Evolutionary conservation across 2,329 filamentous ascomycete species (phyloP), one percentile per base, ranked within the genome.

Genomic region (Lecanosticta acicola): DNA sequence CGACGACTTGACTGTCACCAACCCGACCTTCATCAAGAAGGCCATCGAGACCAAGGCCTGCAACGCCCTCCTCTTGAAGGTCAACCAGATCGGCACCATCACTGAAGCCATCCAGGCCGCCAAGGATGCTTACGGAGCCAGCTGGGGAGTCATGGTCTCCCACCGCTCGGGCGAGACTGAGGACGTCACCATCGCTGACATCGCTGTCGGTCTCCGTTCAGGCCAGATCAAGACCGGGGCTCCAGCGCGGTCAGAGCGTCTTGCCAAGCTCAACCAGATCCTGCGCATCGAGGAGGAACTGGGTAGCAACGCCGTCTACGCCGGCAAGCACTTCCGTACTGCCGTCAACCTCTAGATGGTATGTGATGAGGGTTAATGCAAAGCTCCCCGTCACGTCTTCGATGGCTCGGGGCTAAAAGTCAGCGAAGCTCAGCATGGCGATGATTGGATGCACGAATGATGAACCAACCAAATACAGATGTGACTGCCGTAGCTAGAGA

Each of bases 181-280:
- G 77, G 93, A 98, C 77, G 93, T 98, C 64, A 98, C 93, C 73
- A 98, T 98, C 70, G 85, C 93, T 61, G 93, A 98, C 70, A 93
- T 98, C 61, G 89, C 90, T 57, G 93, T 98, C 62, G 93, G 93
- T 77, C 87, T 98, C 68, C 87, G 93, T 64, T 77, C 90, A 64
- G 93, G 93, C 60, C 88, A 98, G 81, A 97, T 98, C 83, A 96
- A 96, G 87, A 94, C 90, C 58, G 90, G 90, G 81, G 91, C 91
- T 55, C 93, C 93, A 62, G 86, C 85, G 69, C 85, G 93, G 67
- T 96, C 91, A 62, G 93, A 98, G 82, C 90, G 93, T 79, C 81
- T 97, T 61, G 93, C 93, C 72, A 98, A 98, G 83, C 87, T 98
- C 69, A 98, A 98, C 86, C 93, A 98, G 80, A 95, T 98, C 67